Percentiles rank a stretch among this genome's conserved stretches.
Evolutionary conservation across 768 basidiomycete species (phyloP).

Genomic region (Suillus ampliporus): DNA sequence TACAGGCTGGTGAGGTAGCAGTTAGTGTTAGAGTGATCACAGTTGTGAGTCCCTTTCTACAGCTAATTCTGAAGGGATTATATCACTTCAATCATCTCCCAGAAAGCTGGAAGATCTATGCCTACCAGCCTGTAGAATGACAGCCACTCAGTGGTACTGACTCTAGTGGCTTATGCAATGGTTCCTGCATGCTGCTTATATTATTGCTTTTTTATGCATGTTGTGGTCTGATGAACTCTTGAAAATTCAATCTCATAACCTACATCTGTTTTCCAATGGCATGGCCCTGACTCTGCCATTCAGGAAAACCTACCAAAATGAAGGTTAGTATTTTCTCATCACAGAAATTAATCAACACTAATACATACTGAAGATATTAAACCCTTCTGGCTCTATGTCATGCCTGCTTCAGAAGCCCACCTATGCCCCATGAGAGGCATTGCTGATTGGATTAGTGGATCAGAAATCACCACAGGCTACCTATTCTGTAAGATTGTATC

Average conservation of each 20-base stretch:
- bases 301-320: constrained; percentile 36
- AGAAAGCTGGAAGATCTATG: constrained; percentile 23
- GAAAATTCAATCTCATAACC: constrained; percentile 36
- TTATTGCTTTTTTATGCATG: constrained; percentile 40
- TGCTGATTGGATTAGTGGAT: constrained; percentile 32
- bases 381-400: constrained; percentile 33
- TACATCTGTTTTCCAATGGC: constrained; percentile 14
- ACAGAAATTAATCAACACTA: no score
- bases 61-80: constrained; percentile 31
- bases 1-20: constrained; percentile 27
- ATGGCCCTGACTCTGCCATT: constrained; percentile 31
- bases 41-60: constrained; percentile 17
- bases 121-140: constrained; percentile 20
- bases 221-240: constrained; percentile 42
- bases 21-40: constrained; percentile 33
- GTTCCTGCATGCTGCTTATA: constrained; percentile 39
- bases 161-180: constrained; percentile 20
- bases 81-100: constrained; percentile 32
- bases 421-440: constrained; percentile 42
- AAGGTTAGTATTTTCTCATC: constrained; percentile 24
- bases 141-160: background rate
- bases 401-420: constrained; percentile 33
- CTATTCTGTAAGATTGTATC: constrained; percentile 38
- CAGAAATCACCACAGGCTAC: constrained; percentile 34
- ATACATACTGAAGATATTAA: constrained; percentile 29